Conservation (phyloP, 2,329 filamentous ascomycete genomes). For the Verticillium isaacii region DNA sequence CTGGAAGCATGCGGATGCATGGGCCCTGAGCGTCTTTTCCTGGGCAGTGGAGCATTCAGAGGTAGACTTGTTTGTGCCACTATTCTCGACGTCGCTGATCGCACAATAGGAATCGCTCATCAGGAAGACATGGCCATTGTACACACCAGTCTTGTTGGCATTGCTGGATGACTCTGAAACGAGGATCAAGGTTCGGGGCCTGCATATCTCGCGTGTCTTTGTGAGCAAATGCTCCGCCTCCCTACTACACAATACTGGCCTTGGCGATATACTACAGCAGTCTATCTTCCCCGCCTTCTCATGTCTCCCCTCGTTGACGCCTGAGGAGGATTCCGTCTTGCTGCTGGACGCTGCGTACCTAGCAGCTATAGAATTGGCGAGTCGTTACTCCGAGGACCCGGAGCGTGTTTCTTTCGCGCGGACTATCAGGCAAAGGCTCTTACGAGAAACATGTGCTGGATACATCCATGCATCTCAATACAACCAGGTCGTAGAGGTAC, state of each 20-base stretch:
- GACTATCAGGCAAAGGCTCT: constrained; percentile 33
- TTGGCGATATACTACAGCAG: constrained; percentile 64
- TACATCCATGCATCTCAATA: constrained; percentile 57
- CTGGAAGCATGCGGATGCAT: background rate
- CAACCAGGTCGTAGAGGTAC: constrained; percentile 47
- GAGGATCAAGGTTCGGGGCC: constrained; percentile 48
- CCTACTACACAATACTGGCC: constrained; percentile 57
- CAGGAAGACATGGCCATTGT: constrained; percentile 59
- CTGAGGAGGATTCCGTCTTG: constrained; percentile 61
- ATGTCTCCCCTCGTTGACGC: constrained; percentile 72
- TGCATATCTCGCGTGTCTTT: constrained; percentile 49
- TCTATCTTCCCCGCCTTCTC: constrained; percentile 68
- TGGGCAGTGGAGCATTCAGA: constrained; percentile 54
- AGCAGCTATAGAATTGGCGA: constrained; percentile 57
- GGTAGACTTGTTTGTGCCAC: constrained; percentile 30
- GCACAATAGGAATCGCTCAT: constrained; percentile 34
- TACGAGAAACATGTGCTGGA: constrained; percentile 51
- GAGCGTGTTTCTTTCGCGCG: constrained; percentile 27
- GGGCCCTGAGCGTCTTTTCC: constrained; percentile 36
- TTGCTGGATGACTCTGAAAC: constrained; percentile 61
- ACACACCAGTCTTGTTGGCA: constrained; percentile 65
- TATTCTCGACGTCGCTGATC: constrained; percentile 6
- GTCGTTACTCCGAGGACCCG: constrained; percentile 22
- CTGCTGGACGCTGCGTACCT: constrained; percentile 64
- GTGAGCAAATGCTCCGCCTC: constrained; percentile 46